These are phyloP conservation scores for Microbotryum saponariae DNA, from an alignment of 1,284 basidiomycete species.

Conservation along the genomic window DNA sequence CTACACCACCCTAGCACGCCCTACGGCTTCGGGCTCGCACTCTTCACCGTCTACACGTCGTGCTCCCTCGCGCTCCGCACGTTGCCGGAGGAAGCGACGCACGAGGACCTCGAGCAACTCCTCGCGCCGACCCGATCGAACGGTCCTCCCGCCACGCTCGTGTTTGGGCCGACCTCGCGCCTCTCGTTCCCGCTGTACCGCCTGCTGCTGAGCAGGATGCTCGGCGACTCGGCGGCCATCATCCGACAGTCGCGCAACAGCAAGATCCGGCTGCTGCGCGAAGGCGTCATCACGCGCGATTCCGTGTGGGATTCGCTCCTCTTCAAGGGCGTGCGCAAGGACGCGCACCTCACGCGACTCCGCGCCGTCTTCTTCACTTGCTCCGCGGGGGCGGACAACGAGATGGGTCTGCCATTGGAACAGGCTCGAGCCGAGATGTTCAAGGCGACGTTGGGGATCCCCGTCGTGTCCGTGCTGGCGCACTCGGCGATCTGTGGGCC, in stretches of 20 bases:
- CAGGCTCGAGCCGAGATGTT: constrained; percentile 29
- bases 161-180: constrained; percentile 15
- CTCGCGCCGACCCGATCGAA: not conserved
- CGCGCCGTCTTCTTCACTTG: constrained; percentile 25
- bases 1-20: constrained; percentile 29
- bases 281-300: constrained; percentile 25
- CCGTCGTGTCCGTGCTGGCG: constrained; percentile 18
- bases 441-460: constrained; percentile 26
- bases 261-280: constrained; percentile 28
- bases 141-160: constrained; percentile 13
- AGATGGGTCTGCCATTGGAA: constrained; percentile 3
- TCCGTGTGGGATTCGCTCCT: constrained; percentile 31
- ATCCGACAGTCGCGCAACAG: constrained; percentile 20
- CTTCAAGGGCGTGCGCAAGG: constrained; percentile 26
- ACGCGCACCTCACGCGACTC: constrained; percentile 16
- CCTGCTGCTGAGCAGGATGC: constrained; percentile 20
- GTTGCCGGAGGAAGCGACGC: not conserved
- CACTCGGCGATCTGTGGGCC: constrained; percentile 30
- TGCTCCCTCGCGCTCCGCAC: constrained; percentile 14
- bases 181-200: constrained; percentile 18
- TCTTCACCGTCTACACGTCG: constrained; percentile 18
- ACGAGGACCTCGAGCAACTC: constrained; percentile 4
- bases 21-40: constrained; percentile 27
- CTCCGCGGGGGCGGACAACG: constrained; percentile 1
- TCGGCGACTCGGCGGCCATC: constrained; percentile 23